phyloP scores from a whole-genome alignment of 352 stramenopile genomes.

The Phytophthora ramorum region DNA sequence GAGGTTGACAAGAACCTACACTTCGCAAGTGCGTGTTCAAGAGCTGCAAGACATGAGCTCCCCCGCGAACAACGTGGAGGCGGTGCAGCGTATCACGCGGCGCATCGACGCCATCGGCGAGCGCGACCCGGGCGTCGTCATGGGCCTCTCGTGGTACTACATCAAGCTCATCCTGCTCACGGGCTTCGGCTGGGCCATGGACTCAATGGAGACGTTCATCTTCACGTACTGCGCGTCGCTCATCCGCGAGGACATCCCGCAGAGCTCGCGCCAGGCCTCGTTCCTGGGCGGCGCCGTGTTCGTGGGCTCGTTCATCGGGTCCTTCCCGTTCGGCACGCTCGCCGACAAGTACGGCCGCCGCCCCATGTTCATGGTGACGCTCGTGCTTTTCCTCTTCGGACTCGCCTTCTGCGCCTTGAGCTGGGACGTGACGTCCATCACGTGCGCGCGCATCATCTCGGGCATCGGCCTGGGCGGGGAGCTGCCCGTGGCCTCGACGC shows the following conservation, averaged over 20 bases:
- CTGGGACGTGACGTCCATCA: constrained; percentile 66
- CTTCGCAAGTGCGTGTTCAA: constrained; percentile 14
- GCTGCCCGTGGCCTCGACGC: constrained; percentile 59
- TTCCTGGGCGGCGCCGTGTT: constrained; percentile 66
- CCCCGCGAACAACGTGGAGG: constrained; percentile 46
- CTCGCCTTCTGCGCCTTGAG: constrained; percentile 53
- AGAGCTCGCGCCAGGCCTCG: constrained; percentile 39
- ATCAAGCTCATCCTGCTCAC: constrained; percentile 70
- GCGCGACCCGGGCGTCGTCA: constrained; percentile 48
- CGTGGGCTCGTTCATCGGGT: constrained; percentile 69
- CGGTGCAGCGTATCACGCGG: constrained; percentile 67
- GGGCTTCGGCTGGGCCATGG: constrained; percentile 75
- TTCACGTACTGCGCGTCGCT: constrained; percentile 62
- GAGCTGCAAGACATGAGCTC: constrained; percentile 6
- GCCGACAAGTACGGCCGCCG: constrained; percentile 72
- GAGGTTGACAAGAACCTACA: constrained; percentile 31
- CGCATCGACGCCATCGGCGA: constrained; percentile 74
- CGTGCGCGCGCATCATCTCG: constrained; percentile 62
- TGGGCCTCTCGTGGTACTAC: constrained; percentile 78
- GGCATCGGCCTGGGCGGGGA: constrained; percentile 72
- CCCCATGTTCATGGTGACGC: constrained; percentile 73
- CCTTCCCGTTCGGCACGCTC: constrained; percentile 62
- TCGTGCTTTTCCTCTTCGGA: constrained; percentile 66
- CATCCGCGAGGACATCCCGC: constrained; percentile 55
- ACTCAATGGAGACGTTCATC: constrained; percentile 80